Conservation (phyloP, 1,284 basidiomycete genomes). For the Trametes versicolor region DNA sequence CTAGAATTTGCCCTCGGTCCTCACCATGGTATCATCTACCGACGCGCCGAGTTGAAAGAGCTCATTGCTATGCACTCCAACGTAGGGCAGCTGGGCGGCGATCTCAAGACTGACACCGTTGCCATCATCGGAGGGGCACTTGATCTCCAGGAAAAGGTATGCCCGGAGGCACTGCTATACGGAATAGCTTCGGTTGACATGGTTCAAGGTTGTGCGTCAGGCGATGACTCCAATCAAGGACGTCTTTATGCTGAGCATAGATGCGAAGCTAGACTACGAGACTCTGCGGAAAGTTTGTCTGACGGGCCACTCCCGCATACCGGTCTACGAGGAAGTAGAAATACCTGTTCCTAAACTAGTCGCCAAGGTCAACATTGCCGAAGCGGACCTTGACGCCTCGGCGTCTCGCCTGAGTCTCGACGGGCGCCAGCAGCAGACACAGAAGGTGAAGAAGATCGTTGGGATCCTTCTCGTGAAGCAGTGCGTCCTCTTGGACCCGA, state of each 20-base stretch:
- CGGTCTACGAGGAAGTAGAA: conserved; percentile 79
- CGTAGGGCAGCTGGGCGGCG: conserved; percentile 66
- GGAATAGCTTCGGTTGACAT: background rate
- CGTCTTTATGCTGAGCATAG: conserved; percentile 86
- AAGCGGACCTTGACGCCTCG: conserved; percentile 28
- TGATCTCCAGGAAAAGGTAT: conserved; percentile 71
- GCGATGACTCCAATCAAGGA: conserved; percentile 86
- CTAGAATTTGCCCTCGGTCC: conserved; percentile 71
- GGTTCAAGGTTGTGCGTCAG: conserved; percentile 46
- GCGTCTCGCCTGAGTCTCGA: conserved; percentile 31
- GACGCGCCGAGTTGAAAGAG: conserved; percentile 73
- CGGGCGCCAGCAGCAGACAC: conserved; percentile 40
- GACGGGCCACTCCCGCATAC: conserved; percentile 83
- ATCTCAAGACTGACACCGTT: conserved; percentile 77
- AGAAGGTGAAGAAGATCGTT: conserved; percentile 79
- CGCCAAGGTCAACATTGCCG: conserved; percentile 31
- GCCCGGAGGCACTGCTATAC: conserved; percentile 37
- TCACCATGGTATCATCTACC: conserved; percentile 70
- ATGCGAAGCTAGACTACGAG: conserved; percentile 82
- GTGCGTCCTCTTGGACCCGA: conserved; percentile 90
- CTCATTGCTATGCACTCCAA: conserved; percentile 77
- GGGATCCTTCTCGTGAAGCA: conserved; percentile 86
- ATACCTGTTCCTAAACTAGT: conserved; percentile 55
- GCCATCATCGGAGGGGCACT: conserved; percentile 81
- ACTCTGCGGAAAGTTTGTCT: conserved; percentile 78